Conservation (phyloP, 2,329 filamentous ascomycete genomes). For the Coleophoma crateriformis region DNA sequence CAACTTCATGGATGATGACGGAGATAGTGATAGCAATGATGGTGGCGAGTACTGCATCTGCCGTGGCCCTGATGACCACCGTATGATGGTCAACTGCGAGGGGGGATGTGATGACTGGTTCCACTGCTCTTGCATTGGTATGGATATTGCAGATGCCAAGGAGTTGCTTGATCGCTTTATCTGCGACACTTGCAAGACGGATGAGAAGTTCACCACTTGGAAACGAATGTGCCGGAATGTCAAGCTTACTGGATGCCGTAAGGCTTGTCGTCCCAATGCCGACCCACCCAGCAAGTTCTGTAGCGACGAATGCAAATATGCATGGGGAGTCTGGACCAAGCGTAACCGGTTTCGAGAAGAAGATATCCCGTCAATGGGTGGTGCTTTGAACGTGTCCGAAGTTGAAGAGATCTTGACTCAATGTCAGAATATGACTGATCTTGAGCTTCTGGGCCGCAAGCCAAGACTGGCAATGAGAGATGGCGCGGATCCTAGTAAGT, state of each 20-base stretch:
- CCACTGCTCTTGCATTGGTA: conserved; percentile 24
- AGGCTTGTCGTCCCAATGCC: conserved; percentile 20
- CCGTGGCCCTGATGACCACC: conserved; percentile 25
- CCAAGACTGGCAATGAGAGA: conserved; percentile 19
- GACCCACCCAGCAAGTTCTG: conserved; percentile 25
- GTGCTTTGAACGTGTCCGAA: conserved; percentile 18
- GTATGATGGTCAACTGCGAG: conserved; percentile 27
- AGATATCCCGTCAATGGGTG: conserved; percentile 19
- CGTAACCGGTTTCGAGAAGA: conserved; percentile 11
- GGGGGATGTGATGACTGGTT: conserved; percentile 27
- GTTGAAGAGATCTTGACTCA: conserved; percentile 14
- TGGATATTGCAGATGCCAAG: conserved; percentile 21
- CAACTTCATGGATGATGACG: conserved; percentile 3
- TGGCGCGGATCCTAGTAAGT: conserved; percentile 20
- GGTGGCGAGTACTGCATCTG: conserved; percentile 27
- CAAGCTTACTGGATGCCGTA: conserved; percentile 20
- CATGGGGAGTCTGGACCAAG: conserved; percentile 16
- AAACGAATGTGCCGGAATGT: conserved; percentile 24
- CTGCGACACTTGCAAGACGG: conserved; percentile 21
- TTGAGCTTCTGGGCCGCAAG: conserved; percentile 21
- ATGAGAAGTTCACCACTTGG: conserved; percentile 20
- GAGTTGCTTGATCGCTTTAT: conserved; percentile 25
- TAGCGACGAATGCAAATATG: conserved; percentile 19
- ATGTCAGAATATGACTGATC: conserved; percentile 10
- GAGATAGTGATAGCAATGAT: conserved; percentile 23